Evolutionary conservation across 2,329 filamentous ascomycete genomes (phyloP).

Genomic region (Fusarium lateritium): DNA sequence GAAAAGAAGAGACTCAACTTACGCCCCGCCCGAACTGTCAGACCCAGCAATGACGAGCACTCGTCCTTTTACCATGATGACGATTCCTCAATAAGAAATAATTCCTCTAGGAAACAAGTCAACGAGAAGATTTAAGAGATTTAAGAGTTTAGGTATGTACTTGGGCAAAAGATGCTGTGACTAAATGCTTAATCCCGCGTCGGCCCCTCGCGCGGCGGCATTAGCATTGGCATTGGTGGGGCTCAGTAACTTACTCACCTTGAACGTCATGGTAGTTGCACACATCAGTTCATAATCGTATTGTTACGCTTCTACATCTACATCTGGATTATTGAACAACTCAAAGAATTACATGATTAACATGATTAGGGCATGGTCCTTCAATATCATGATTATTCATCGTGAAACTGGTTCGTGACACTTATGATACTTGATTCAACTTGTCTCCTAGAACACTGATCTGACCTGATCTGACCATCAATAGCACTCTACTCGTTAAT

Average conservation of each 20-base stretch:
- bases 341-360: neutral
- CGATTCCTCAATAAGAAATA: neutral
- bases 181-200: constrained; percentile 32
- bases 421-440: neutral
- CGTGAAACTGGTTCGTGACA: neutral
- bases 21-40: constrained; percentile 92
- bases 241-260: constrained; percentile 19
- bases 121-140: no score
- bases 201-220: constrained; percentile 11
- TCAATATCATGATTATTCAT: neutral
- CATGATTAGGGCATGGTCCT: neutral
- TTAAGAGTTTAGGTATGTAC: neutral
- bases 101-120: neutral
- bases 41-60: constrained; percentile 90
- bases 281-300: constrained; percentile 29
- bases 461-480: no score
- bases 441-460: no score
- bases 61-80: constrained; percentile 60
- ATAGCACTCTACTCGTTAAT: neutral
- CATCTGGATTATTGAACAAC: neutral
- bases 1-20: constrained; percentile 52
- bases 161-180: neutral
- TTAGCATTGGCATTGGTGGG: constrained; percentile 32
- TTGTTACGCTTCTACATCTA: constrained; percentile 8
- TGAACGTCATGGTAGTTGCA: constrained; percentile 18